A percentile compares a stretch with the other conserved stretches of the same genome.
Conservation (phyloP, 1,139 yeast genomes). For the Taphrina pruni region DNA sequence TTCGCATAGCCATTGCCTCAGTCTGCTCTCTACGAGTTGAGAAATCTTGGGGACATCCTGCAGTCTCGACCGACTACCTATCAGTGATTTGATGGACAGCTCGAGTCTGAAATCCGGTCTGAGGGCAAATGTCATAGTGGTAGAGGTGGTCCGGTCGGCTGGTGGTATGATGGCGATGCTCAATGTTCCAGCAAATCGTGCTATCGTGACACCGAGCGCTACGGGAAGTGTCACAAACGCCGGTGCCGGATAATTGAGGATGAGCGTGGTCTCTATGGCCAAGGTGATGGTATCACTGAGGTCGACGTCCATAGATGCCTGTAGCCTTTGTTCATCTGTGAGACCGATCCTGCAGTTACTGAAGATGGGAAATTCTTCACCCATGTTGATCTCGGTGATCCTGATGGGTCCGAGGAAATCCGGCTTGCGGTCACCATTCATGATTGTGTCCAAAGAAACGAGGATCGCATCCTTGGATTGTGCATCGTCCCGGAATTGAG, state of each 20-base stretch:
- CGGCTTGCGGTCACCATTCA: constrained; percentile 65
- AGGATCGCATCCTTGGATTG: constrained; percentile 80
- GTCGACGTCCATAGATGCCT: constrained; percentile 93
- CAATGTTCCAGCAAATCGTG: constrained; percentile 84
- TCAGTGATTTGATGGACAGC: constrained; percentile 80
- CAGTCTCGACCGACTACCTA: constrained; percentile 89
- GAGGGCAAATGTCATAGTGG: constrained; percentile 85
- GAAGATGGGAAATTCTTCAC: constrained; percentile 93
- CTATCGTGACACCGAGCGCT: constrained; percentile 80
- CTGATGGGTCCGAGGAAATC: constrained; percentile 78
- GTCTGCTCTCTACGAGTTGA: constrained; percentile 76
- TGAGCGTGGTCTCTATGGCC: constrained; percentile 81
- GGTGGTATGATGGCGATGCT: constrained; percentile 41
- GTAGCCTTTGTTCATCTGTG: constrained; percentile 57
- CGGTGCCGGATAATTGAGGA: constrained; percentile 84
- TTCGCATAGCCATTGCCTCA: constrained; percentile 88
- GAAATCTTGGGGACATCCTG: constrained; percentile 94
- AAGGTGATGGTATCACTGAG: constrained; percentile 85
- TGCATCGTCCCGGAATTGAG: constrained; percentile 87
- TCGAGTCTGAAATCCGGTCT: constrained; percentile 89
- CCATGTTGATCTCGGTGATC: constrained; percentile 87
- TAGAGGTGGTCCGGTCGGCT: constrained; percentile 47
- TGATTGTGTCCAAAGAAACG: constrained; percentile 67
- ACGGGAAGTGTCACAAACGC: constrained; percentile 77
- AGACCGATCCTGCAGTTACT: constrained; percentile 79